Percentiles rank a stretch among this genome's conserved stretches.
phyloP scores from a whole-genome alignment of 2,329 filamentous ascomycete genomes.

The Ophiostoma montium region DNA sequence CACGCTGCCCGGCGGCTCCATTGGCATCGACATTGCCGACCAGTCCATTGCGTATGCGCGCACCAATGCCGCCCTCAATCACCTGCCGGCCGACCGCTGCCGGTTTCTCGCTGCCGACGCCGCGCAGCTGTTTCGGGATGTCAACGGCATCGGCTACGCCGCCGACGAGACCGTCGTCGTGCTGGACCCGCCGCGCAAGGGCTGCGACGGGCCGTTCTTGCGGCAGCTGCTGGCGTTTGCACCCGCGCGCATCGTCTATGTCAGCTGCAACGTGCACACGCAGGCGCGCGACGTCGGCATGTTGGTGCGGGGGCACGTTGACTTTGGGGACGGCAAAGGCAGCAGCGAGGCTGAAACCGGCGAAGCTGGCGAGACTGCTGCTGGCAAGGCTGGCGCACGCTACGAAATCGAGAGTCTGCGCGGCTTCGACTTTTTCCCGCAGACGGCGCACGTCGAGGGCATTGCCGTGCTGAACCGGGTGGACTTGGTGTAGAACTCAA shows the following conservation, averaged over 20 bases:
- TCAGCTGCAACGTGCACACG: constrained; percentile 96
- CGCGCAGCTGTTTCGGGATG: constrained; percentile 61
- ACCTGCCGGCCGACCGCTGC: constrained; percentile 51
- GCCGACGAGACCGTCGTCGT: constrained; percentile 81
- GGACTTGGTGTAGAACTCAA: constrained; percentile 19
- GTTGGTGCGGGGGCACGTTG: constrained; percentile 55
- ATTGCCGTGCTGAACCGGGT: constrained; percentile 50
- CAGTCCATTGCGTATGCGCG: constrained; percentile 67
- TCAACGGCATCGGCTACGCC: constrained; percentile 40
- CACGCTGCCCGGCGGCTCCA: constrained; percentile 65
- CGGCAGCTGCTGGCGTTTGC: constrained; percentile 64
- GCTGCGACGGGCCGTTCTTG: constrained; percentile 77
- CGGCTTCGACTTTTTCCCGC: constrained; percentile 96
- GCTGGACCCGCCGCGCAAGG: constrained; percentile 91
- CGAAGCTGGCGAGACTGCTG: constrained; percentile 19
- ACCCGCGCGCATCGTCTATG: constrained; percentile 74
- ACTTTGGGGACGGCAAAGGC: constrained; percentile 16
- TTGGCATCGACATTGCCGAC: constrained; percentile 80
- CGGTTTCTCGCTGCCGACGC: constrained; percentile 86
- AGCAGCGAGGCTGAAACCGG: constrained; percentile 15
- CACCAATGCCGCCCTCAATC: constrained; percentile 65
- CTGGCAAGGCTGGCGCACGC: constrained; percentile 24
- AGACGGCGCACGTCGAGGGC: constrained; percentile 59
- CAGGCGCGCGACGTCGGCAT: constrained; percentile 88
- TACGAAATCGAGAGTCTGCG: constrained; percentile 85